Conservation (phyloP, 179 eudicot genomes). For the Vitellaria paradoxa region DNA sequence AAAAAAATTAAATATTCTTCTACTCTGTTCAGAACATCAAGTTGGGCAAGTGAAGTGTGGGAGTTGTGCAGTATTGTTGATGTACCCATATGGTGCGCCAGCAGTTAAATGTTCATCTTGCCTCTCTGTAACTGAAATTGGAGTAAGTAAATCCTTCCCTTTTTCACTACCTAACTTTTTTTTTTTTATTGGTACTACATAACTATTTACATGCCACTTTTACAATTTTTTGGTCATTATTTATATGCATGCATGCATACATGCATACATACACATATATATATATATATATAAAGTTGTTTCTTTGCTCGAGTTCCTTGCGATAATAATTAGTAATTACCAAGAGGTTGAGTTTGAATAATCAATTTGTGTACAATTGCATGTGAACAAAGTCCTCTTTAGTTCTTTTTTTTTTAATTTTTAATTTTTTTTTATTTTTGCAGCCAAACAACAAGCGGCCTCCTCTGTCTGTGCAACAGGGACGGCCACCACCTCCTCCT, state of each 20-base stretch:
- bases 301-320: no score
- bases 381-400: neutral
- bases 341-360: neutral
- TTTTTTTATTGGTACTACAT: neutral
- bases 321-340: neutral
- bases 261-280: no score
- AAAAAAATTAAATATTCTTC: neutral
- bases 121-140: constrained; percentile 61
- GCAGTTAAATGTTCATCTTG: constrained; percentile 80
- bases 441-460: constrained; percentile 84
- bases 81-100: constrained; percentile 85
- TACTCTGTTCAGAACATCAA: constrained; percentile 49
- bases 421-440: neutral
- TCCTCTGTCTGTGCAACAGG: constrained; percentile 78
- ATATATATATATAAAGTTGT: no score
- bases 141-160: constrained; percentile 44
- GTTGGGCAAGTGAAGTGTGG: constrained; percentile 91
- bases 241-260: no score
- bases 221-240: neutral
- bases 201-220: neutral
- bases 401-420: neutral
- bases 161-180: no score
- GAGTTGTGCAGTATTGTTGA: constrained; percentile 71
- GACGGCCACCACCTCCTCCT: constrained; percentile 39
- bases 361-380: constrained; percentile 6